A percentile compares a stretch with the other conserved stretches of the same genome.
phyloP scores from a whole-genome alignment of 2,329 filamentous ascomycete species.

The Aspergillus arachidicola region DNA sequence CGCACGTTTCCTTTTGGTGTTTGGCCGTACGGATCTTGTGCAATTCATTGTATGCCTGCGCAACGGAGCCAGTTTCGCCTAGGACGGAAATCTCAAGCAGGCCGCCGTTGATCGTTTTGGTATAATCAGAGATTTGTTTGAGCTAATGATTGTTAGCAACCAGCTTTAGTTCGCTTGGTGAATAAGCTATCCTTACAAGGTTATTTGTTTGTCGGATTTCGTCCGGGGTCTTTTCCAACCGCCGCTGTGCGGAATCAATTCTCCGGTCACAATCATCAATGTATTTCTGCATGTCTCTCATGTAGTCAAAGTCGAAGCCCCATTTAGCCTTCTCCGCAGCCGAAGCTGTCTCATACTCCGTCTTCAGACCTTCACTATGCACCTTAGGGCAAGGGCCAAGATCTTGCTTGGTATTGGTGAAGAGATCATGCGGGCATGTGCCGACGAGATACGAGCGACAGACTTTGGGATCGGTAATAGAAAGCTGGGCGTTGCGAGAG shows the following conservation, averaged over 20 bases:
- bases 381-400: conserved; percentile 85
- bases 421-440: conserved; percentile 96
- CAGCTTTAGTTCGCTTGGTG: neutral
- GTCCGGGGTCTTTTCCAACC: conserved; percentile 95
- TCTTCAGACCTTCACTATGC: conserved; percentile 84
- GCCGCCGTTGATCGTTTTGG: conserved; percentile 75
- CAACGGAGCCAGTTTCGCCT: conserved; percentile 78
- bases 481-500: conserved; percentile 77
- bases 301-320: conserved; percentile 96
- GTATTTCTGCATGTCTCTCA: conserved; percentile 93
- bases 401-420: conserved; percentile 99
- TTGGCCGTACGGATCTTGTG: conserved; percentile 81
- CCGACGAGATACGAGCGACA: conserved; percentile 93
- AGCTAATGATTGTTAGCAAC: conserved; percentile 50
- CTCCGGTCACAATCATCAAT: conserved; percentile 95
- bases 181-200: conserved; percentile 53
- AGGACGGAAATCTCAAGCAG: conserved; percentile 84
- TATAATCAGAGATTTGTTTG: conserved; percentile 81
- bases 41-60: conserved; percentile 81
- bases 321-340: conserved; percentile 72
- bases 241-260: conserved; percentile 85
- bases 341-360: conserved; percentile 79
- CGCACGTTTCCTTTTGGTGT: conserved; percentile 77
- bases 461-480: conserved; percentile 87
- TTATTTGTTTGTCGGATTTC: conserved; percentile 95